phyloP scores from a whole-genome alignment of 2,329 filamentous ascomycete species.

The Colletotrichum caudatum region DNA sequence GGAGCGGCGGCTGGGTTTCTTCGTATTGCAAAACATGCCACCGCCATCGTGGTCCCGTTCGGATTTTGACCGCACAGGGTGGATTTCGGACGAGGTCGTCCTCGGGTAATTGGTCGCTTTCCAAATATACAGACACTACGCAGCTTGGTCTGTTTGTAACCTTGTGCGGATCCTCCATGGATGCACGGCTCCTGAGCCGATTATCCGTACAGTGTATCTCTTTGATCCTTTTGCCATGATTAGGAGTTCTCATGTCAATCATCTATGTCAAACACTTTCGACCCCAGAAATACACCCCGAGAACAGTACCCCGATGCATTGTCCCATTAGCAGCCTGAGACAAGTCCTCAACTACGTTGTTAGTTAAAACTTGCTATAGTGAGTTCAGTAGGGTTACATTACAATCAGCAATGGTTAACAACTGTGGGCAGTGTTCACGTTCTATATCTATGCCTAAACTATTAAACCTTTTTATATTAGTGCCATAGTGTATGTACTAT shows the following conservation, averaged over 20 bases:
- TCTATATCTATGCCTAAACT: neutral
- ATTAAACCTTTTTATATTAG: neutral
- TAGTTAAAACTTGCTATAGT: too few species aligned
- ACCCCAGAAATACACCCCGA: neutral
- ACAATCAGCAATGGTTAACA: neutral
- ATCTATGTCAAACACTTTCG: neutral
- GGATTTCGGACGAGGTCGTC: neutral
- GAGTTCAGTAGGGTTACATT: too few species aligned
- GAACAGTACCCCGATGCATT: neutral
- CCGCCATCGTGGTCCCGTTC: neutral
- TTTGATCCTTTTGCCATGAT: neutral
- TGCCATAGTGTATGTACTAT: too few species aligned
- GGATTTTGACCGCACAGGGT: neutral
- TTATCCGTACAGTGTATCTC: too few species aligned
- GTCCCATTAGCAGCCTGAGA: neutral
- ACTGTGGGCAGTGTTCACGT: neutral
- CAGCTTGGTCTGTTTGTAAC: neutral
- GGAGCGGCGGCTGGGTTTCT: too few species aligned
- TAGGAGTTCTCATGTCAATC: neutral
- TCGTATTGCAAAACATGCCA: neutral
- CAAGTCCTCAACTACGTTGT: too few species aligned
- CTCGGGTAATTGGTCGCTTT: neutral
- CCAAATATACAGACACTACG: neutral
- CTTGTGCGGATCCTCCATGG: neutral
- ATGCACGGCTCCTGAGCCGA: too few species aligned